These are phyloP conservation scores for Pleurotus tuoliensis DNA, from an alignment of 768 basidiomycete species.

Conservation along the genomic window DNA sequence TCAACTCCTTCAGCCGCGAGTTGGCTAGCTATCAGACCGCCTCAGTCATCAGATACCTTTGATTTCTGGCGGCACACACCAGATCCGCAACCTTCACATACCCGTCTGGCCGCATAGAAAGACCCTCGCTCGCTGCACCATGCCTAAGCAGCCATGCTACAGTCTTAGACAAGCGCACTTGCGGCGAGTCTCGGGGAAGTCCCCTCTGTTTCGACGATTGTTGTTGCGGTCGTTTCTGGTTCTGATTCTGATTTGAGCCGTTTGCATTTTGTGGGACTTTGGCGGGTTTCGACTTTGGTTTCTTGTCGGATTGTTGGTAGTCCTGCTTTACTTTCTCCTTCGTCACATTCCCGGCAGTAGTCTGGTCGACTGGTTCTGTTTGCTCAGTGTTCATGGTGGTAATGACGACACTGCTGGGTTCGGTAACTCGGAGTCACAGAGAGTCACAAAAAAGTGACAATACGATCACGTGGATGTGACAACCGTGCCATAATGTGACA, in stretches of 20 bases:
- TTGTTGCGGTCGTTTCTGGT: not conserved
- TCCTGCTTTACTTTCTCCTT: too few species aligned
- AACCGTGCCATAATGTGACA: not conserved
- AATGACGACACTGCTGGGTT: too few species aligned
- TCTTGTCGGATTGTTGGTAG: not conserved
- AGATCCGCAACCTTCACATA: constrained; percentile 80
- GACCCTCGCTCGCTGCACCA: constrained; percentile 71
- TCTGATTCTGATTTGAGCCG: not conserved
- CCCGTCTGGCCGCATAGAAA: constrained; percentile 79
- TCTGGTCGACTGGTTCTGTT: too few species aligned
- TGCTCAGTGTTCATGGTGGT: too few species aligned
- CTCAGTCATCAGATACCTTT: not conserved
- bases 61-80: constrained; percentile 42
- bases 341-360: too few species aligned
- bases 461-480: not conserved
- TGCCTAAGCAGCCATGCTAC: constrained; percentile 92
- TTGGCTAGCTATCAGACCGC: constrained; percentile 51
- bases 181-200: constrained; percentile 56
- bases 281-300: not conserved
- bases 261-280: not conserved
- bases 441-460: too few species aligned
- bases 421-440: too few species aligned
- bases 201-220: constrained; percentile 50
- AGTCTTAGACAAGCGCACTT: constrained; percentile 77
- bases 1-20: constrained; percentile 61